A percentile compares a stretch with the other conserved stretches of the same genome.
These are phyloP conservation scores for Fistulinella prunicolor DNA, from an alignment of 768 basidiomycete genomes.

Conservation along the genomic window DNA sequence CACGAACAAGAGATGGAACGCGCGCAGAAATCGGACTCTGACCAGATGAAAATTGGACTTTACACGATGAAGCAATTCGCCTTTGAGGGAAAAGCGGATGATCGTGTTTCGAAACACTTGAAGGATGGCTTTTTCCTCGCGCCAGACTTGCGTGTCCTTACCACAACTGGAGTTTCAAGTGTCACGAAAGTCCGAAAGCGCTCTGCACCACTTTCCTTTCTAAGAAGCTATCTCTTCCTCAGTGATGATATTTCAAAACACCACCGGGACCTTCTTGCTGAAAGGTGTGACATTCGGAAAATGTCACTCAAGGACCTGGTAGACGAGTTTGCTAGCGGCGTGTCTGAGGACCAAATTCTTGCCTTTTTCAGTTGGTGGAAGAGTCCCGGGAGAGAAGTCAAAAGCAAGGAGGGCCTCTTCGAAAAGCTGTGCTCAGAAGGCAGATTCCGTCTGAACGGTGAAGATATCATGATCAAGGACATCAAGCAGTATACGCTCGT, in stretches of 20 bases:
- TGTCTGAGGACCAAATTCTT: too few relatives aligned
- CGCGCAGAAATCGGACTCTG: neutral
- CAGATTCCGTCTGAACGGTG: too few relatives aligned
- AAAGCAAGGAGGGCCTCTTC: too few relatives aligned
- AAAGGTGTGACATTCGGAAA: neutral
- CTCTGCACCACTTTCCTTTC: neutral
- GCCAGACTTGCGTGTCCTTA: neutral
- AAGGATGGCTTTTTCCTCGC: neutral
- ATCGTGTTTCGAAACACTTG: neutral
- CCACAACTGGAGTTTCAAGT: neutral
- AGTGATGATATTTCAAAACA: neutral
- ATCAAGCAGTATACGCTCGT: neutral
- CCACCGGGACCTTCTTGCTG: neutral
- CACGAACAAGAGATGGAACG: neutral
- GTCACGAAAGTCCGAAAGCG: neutral
- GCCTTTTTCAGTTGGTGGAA: too few relatives aligned
- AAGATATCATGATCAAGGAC: neutral
- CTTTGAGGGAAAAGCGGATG: neutral
- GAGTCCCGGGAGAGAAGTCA: too few relatives aligned
- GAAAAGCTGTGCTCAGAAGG: too few relatives aligned
- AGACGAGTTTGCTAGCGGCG: too few relatives aligned
- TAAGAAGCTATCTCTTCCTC: neutral
- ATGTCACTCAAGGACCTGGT: neutral
- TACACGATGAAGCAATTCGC: neutral
- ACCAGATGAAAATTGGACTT: neutral